Percentiles rank a stretch among this genome's conserved stretches.
These are phyloP conservation scores for Pedinophyceae sp. DNA, from an alignment of 139 green algal genomes.

Conservation along the genomic window DNA sequence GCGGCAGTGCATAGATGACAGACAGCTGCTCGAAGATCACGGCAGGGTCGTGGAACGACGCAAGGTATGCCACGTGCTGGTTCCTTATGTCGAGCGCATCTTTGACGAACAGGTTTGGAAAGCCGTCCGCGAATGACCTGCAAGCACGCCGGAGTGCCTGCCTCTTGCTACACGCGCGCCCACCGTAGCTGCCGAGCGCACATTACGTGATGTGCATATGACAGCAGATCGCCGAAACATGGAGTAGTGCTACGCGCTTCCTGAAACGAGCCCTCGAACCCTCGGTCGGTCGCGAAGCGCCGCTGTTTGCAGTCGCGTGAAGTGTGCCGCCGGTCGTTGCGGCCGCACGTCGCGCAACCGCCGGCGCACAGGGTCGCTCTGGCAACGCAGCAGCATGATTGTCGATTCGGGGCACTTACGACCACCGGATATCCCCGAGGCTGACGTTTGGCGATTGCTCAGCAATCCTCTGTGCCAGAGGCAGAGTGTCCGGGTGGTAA, in stretches of 20 bases:
- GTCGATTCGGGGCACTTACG: neutral
- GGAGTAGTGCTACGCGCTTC: neutral
- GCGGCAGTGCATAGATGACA: slow-evolving; percentile 89
- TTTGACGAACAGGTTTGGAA: slow-evolving; percentile 96
- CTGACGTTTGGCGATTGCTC: slow-evolving; percentile 15
- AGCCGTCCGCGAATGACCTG: slow-evolving; percentile 86
- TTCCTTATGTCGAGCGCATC: slow-evolving; percentile 77
- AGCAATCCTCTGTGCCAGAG: slow-evolving; percentile 53
- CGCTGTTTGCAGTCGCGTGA: neutral
- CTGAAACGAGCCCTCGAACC: neutral
- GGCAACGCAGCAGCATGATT: neutral
- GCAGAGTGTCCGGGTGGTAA: slow-evolving; percentile 63
- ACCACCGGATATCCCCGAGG: neutral
- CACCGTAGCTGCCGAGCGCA: neutral
- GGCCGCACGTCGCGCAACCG: neutral
- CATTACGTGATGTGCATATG: no score
- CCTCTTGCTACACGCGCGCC: neutral
- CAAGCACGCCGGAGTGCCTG: neutral
- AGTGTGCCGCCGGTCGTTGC: neutral
- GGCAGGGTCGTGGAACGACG: slow-evolving; percentile 76
- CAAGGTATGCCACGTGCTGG: slow-evolving; percentile 89
- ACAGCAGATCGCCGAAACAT: neutral
- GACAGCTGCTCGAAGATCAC: slow-evolving; percentile 93
- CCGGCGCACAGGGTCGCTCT: slow-evolving; percentile 1
- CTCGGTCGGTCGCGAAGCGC: neutral